These are phyloP conservation scores for Ophiocytium majus DNA, from an alignment of 352 stramenopile species.

Conservation along the genomic window DNA sequence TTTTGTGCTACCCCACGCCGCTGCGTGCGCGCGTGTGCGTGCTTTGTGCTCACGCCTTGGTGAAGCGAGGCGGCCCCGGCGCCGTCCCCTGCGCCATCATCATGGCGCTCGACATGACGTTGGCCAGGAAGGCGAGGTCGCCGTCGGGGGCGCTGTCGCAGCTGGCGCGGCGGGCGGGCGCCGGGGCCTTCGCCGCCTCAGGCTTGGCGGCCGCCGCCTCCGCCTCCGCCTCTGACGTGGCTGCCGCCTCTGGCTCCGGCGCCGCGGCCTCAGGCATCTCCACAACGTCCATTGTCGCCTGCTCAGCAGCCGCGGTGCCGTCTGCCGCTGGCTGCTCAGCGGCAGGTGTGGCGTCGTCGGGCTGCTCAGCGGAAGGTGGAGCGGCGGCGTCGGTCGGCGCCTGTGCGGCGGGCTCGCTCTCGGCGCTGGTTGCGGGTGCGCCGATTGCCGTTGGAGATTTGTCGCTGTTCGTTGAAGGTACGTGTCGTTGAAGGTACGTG, in stretches of 20 bases:
- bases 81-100: too few relatives aligned
- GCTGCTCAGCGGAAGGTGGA: neutral
- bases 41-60: too few relatives aligned
- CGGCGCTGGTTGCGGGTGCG: too few relatives aligned
- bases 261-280: too few relatives aligned
- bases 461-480: too few relatives aligned
- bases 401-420: neutral
- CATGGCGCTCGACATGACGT: neutral
- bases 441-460: too few relatives aligned
- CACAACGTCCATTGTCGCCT: neutral
- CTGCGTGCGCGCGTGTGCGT: too few relatives aligned
- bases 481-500: too few relatives aligned
- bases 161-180: neutral
- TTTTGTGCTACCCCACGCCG: too few relatives aligned
- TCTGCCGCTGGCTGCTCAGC: neutral
- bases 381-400: neutral
- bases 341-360: neutral
- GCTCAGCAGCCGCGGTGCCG: neutral
- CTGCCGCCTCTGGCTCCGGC: neutral
- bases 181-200: neutral
- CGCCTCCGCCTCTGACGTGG: neutral
- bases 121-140: slow-evolving; percentile 13
- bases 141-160: neutral
- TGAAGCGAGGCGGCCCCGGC: too few relatives aligned
- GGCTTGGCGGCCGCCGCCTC: neutral